Evolutionary conservation across 768 basidiomycete species (phyloP), one percentile per base, ranked within the genome.

Genomic region (Termitomyces sp.): DNA sequence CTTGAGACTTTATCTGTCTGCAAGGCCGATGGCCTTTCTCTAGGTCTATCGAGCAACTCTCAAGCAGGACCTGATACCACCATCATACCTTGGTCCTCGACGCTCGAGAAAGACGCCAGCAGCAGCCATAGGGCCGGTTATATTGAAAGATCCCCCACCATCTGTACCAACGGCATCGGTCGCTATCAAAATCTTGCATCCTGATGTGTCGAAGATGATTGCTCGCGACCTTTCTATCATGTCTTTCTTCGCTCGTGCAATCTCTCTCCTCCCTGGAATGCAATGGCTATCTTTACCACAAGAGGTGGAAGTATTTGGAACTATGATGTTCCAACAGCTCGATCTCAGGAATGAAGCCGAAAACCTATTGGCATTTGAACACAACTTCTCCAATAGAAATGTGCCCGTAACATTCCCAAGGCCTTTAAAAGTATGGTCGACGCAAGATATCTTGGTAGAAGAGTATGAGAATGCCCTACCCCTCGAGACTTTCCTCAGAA

Each of bases 181-280:
- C 32, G 97, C 97, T 14, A 88, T 99, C 73, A 99, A 99, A 71
- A 81, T 99, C 21, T 83, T 98, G 22, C 97, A 99, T 68, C 97
- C 97, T 1, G 75, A 81, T 48, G 94, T 94, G 19, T 71, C 74
- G 24, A 87, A 92, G 64, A 86, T 79, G 47, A 98, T 99, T 56
- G 73, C 78, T 37, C 83, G 97, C 44, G 97, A 99, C 72, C 83
- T 99, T 48, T 80, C 87, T 46, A 98, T 98, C 73, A 98, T 99
- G 94, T 75, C 81, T 42, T 88, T 96, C 74, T 98, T 98, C 66
- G 93, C 96, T 26, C 77, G 78, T 40, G 70, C 80, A 56, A 77
- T 98, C 56, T 82, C 90, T 50, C 49, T 87, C 28, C 69, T 98
- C 52, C 97, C 97, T 0, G 93, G 93, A 26, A 93, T 97, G 87